Evolutionary conservation across 1,139 yeast species (phyloP), one percentile per base, ranked within the genome.

Genomic region (Magnusiomyces clavatus): DNA sequence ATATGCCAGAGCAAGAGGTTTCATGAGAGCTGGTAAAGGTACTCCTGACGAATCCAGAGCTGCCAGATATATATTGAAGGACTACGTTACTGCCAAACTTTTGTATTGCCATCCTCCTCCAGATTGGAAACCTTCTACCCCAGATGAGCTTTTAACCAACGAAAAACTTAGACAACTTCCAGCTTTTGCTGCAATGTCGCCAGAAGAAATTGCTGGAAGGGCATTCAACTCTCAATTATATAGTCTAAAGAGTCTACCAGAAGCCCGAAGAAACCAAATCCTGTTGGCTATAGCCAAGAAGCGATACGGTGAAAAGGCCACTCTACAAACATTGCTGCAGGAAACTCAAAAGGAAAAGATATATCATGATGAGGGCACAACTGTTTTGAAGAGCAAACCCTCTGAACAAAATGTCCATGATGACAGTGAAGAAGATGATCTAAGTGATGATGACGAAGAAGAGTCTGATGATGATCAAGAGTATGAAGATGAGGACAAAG

Each of bases 21-120:
- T 82, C 67, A 90, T 89, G 95, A 60, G 72, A 44, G 86, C 97
- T 0, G 97, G 92, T 68, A 96, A 96, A 62, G 97, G 97, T 64
- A 82, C 90, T 59, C 97, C 98, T 4, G 99, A 94, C 74, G 95
- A 90, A 68, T 83, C 96, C 47, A 78, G 98, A 68, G 97, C 98
- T 16, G 83, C 97, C 35, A 78, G 99, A 67, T 86, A 87, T 60
- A 81, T 94, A 54, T 76, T 94, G 64, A 94, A 94, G 71, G 99
- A 94, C 69, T 92, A 89, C 62, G 97, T 94, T 43, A 87, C 80
- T 65, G 98, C 97, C 58, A 90, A 88, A 67, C 74, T 94, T 54
- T 74, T 88, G 50, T 90, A 79, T 64, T 84, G 88, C 43, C 83
- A 82, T 57, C 97, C 97, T 11, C 98, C 98, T 43, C 97, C 96